A percentile compares a stretch with the other conserved stretches of the same genome.
Evolutionary conservation across 441 rosid species (phyloP).

Genomic region (Gossypium lobatum): DNA sequence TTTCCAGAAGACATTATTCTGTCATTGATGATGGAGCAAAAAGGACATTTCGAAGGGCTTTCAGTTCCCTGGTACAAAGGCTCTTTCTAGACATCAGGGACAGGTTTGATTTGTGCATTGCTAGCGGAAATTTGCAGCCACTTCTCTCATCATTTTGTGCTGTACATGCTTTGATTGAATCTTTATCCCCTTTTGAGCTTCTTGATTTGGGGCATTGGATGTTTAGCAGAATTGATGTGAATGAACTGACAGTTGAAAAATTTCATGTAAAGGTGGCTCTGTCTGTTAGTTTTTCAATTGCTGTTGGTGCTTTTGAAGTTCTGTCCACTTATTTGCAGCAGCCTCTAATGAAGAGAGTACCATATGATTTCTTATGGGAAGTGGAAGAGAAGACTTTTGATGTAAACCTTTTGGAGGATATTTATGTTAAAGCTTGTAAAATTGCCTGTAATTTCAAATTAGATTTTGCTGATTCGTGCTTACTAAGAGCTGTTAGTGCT

Average conservation of each 20-base stretch:
- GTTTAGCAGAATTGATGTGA: constrained; percentile 38
- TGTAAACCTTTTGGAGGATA: constrained; percentile 47
- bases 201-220: constrained; percentile 56
- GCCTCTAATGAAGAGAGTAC: constrained; percentile 33
- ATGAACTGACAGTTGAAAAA: constrained; percentile 25
- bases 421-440: constrained; percentile 49
- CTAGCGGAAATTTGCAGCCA: constrained; percentile 33
- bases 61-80: constrained; percentile 37
- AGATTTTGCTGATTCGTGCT: constrained; percentile 53
- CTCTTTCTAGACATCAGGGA: constrained; percentile 37
- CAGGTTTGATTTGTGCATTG: constrained; percentile 44
- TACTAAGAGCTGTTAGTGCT: constrained; percentile 57
- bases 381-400: constrained; percentile 40
- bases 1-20: constrained; percentile 22
- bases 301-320: constrained; percentile 61
- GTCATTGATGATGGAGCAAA: constrained; percentile 24
- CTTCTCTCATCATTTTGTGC: constrained; percentile 54
- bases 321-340: constrained; percentile 50
- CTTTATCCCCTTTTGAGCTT: constrained; percentile 64
- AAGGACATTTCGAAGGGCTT: constrained; percentile 39
- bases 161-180: constrained; percentile 46
- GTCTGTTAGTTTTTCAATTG: constrained; percentile 54
- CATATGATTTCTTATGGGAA: constrained; percentile 50
- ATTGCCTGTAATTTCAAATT: constrained; percentile 43
- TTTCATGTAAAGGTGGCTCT: constrained; percentile 30